These are phyloP conservation scores for Cyclotella choctawhatcheeana DNA, from an alignment of 108 stramenopile species.

Conservation along the genomic window DNA sequence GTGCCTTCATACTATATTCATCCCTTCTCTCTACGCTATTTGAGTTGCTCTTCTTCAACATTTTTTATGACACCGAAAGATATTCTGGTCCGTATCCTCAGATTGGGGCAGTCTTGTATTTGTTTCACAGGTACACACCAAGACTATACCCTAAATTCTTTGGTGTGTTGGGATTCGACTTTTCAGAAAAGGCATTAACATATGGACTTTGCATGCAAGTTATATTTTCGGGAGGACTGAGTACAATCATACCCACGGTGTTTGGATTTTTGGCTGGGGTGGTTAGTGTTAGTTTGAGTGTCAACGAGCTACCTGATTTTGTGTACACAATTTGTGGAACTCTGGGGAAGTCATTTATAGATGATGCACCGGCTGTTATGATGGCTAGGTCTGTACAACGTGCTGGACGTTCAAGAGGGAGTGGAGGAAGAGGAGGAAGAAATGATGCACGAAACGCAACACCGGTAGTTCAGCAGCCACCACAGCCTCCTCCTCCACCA, in stretches of 20 bases:
- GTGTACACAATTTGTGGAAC: conserved; percentile 16
- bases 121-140: conserved; percentile 66
- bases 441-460: neutral
- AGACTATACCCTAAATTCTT: conserved; percentile 77
- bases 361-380: conserved; percentile 49
- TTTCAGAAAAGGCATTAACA: conserved; percentile 72
- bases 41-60: conserved; percentile 39
- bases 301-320: conserved; percentile 40
- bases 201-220: conserved; percentile 61
- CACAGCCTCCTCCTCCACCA: conserved; percentile 55
- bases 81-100: conserved; percentile 58
- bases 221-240: conserved; percentile 34
- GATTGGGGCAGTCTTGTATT: conserved; percentile 62
- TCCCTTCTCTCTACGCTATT: conserved; percentile 37
- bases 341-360: conserved; percentile 32
- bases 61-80: conserved; percentile 40
- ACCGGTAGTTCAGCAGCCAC: conserved; percentile 19
- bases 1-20: conserved; percentile 47
- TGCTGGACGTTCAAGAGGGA: conserved; percentile 6
- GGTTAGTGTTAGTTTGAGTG: conserved; percentile 23
- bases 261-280: conserved; percentile 46
- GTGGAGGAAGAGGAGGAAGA: neutral
- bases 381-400: conserved; percentile 44
- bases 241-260: conserved; percentile 34
- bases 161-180: conserved; percentile 59